Conservation (phyloP, 2,329 filamentous ascomycete genomes). For the Paraconiothyrium brasiliense region DNA sequence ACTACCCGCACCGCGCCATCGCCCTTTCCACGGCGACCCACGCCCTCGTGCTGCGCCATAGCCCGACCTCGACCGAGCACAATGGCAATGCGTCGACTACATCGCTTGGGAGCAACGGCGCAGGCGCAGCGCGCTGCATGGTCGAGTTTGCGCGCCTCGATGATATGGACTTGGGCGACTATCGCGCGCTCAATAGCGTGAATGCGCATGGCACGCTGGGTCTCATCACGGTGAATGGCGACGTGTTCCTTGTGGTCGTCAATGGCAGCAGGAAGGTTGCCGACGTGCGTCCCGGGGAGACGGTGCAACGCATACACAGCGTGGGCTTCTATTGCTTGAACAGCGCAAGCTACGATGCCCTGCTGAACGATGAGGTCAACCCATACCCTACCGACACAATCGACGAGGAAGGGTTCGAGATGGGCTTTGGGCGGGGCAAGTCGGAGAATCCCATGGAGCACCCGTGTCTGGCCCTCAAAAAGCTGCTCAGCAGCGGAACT, state of each 20-base stretch:
- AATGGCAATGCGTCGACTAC: slow-evolving; percentile 65
- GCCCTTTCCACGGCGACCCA: slow-evolving; percentile 82
- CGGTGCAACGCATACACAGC: slow-evolving; percentile 82
- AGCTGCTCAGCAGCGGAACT: slow-evolving; percentile 88
- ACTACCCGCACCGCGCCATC: slow-evolving; percentile 86
- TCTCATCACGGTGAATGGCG: slow-evolving; percentile 80
- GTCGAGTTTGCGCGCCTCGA: slow-evolving; percentile 81
- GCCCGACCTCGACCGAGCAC: slow-evolving; percentile 68
- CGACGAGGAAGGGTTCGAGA: slow-evolving; percentile 63
- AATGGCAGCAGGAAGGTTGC: slow-evolving; percentile 82
- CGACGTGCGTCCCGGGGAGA: slow-evolving; percentile 85
- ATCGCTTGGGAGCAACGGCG: slow-evolving; percentile 55
- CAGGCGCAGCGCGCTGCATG: slow-evolving; percentile 72
- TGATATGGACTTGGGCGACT: slow-evolving; percentile 75
- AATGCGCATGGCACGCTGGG: slow-evolving; percentile 87
- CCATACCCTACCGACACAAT: slow-evolving; percentile 64
- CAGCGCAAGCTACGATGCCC: slow-evolving; percentile 83
- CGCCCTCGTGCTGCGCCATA: slow-evolving; percentile 85
- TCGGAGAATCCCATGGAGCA: slow-evolving; percentile 80
- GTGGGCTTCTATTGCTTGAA: slow-evolving; percentile 95
- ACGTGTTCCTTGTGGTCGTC: slow-evolving; percentile 92
- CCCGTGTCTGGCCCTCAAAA: slow-evolving; percentile 89
- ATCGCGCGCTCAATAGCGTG: slow-evolving; percentile 76
- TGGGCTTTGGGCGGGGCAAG: slow-evolving; percentile 63
- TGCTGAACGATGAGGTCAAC: slow-evolving; percentile 67